Base-by-base conservation (phyloP, 768 basidiomycete species). In the Hericium erinaceus region DNA sequence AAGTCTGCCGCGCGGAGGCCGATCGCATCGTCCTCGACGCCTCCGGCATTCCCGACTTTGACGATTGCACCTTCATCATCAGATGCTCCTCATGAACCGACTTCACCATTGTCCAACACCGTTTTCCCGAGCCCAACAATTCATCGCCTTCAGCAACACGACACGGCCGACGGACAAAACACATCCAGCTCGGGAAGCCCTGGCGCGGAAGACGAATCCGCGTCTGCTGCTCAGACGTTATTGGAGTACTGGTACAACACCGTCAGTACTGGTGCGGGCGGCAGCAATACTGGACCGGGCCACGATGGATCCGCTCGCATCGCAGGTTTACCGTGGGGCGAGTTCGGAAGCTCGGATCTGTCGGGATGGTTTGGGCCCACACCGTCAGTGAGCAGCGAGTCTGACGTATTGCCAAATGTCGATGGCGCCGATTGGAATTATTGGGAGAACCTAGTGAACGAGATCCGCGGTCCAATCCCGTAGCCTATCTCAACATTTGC, bases 231-330 rank as follows among this genome's bases (percentile, higher is more conserved):
- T 3, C 90, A 93, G 65, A 80, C 80, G 11, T 68, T 93, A 56
- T 73, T 93, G 50, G 89, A 93, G 68, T 86, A 91, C 60, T 92
- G 91, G 90, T 87, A 83, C 65, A 85, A 84, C 60, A 83, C 84
- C n/a, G 80, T 90, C 61, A 87, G 81, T 65, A 86, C 84, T 58
- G 78, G 83, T 11, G 83, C 51, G 51, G 58, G 22, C 6, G 33
- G 33, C 18, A 49, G 26, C 15, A 59, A 26, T 18, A 46, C 53
- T 37, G 62, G 62, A 16, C 58, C 58, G 33, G 62, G 62, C 28
- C 51, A 58, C 11, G 62, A 86, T 62, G 73, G 76, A 20, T 67
- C 76, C 2, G 73, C 56, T 44, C 57, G 61, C 41, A 53, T 57
- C n/a, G 60, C 57, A 37, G 61, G 63, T 48, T 49, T 67, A 41